Conservation (phyloP, 768 basidiomycete species). For the Termitomyces eurrhizus region DNA sequence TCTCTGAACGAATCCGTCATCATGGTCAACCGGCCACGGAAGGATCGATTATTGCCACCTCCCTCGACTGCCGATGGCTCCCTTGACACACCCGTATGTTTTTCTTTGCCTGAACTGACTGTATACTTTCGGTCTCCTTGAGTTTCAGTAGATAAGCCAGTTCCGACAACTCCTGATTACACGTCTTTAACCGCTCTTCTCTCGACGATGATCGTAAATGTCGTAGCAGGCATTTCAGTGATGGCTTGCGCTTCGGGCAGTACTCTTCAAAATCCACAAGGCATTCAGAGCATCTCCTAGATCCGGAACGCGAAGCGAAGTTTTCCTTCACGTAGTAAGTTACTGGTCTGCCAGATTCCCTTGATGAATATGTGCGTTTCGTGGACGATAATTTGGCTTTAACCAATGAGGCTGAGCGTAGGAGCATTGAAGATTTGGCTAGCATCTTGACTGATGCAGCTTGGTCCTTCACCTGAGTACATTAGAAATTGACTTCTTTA, state of each 20-base stretch:
- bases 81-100: constrained; percentile 7
- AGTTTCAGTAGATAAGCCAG: constrained; percentile 8
- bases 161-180: constrained; percentile 3
- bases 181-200: neutral
- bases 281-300: constrained; percentile 1
- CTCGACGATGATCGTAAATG: constrained; percentile 7
- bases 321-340: constrained; percentile 1
- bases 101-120: constrained; percentile 12
- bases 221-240: constrained; percentile 6
- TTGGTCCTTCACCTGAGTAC: neutral
- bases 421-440: neutral
- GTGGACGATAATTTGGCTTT: constrained; percentile 3
- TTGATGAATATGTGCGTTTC: neutral
- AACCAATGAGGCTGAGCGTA: constrained; percentile 9
- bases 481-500: neutral
- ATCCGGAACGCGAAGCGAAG: neutral
- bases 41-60: constrained; percentile 15
- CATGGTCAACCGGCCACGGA: constrained; percentile 2
- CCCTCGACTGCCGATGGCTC: constrained; percentile 6
- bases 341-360: neutral
- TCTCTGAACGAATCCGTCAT: neutral
- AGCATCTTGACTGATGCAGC: neutral
- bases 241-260: constrained; percentile 7
- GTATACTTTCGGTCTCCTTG: constrained; percentile 13
- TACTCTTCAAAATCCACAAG: neutral